Base-by-base conservation (phyloP, 2,329 filamentous ascomycete species). In the Zymoseptoria crescenta region DNA sequence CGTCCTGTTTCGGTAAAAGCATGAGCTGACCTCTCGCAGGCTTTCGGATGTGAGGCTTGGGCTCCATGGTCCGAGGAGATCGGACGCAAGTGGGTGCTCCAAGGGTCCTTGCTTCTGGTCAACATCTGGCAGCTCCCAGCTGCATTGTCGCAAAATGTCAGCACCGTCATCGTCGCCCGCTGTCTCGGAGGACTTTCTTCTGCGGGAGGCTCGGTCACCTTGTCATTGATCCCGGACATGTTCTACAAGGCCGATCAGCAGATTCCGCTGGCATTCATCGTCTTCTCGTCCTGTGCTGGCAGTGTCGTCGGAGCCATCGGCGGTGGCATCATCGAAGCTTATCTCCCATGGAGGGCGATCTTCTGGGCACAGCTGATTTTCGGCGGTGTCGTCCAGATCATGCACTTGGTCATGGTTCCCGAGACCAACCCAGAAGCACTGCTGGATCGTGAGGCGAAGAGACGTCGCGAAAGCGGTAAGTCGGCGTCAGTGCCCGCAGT, bases 321-420 rank as follows among this genome's bases (percentile, higher is more conserved):
- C 13, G 70, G 69, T 20, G 70, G 70, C 24, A 69, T 69, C 61
- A 68, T 73, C 56, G 64, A 65, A 48, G 52, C 63, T 19, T 69
- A 68, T 62, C 80, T 85, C 4, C 69, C 83, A 21, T 94, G 89
- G 89, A 81, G 82, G 64, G 91, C 87, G 87, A 84, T 81, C 57
- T 91, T 93, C 71, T 94, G 90, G 89, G 88, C 93, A 60, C 88
- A 92, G 73, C 81, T 93, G 63, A 91, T 92, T 65, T 85, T 93
- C 56, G 89, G 89, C 19, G 86, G 75, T 8, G 79, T 83, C 35
- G 83, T 90, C 2, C 88, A 92, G 69, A 19, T 82, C 4, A 68
- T 88, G 4, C 68, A 71, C 21, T 52, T 67, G 49, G 69, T 88
- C 59, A 29, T 59, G 21, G 88, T 93, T 1, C 89, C 89, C 1